A percentile compares a stretch with the other conserved stretches of the same genome.
These are phyloP conservation scores for Bacterosira constricta DNA, from an alignment of 108 stramenopile species.

Conservation along the genomic window DNA sequence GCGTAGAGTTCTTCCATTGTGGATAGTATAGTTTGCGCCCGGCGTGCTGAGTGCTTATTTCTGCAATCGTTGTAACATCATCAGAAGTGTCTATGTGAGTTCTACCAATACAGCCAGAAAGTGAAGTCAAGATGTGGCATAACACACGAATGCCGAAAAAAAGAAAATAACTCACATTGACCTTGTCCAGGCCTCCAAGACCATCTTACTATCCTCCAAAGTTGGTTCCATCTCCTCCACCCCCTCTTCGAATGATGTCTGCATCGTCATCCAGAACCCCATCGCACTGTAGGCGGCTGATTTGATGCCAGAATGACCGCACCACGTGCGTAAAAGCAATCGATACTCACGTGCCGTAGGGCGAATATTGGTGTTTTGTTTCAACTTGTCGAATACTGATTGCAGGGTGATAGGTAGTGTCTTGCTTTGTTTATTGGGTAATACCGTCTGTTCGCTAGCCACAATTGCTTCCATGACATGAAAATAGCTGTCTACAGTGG, in stretches of 20 bases:
- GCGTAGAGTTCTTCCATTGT: slow-evolving; percentile 57
- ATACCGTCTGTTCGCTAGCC: not conserved
- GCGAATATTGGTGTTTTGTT: slow-evolving; percentile 18
- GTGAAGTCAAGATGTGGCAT: not conserved
- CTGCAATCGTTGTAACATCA: slow-evolving; percentile 30
- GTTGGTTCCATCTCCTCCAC: slow-evolving; percentile 68
- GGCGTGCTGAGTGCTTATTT: slow-evolving; percentile 69
- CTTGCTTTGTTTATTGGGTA: slow-evolving; percentile 16
- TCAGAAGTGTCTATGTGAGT: not conserved
- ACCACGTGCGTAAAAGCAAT: slow-evolving; percentile 69
- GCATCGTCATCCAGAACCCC: slow-evolving; percentile 76
- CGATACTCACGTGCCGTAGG: slow-evolving; percentile 50
- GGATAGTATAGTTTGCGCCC: slow-evolving; percentile 58
- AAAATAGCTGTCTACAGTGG: slow-evolving; percentile 48
- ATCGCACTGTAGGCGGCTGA: slow-evolving; percentile 71
- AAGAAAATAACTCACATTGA: slow-evolving; percentile 48
- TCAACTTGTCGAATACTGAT: slow-evolving; percentile 51
- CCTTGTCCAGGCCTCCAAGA: slow-evolving; percentile 74
- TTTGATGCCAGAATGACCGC: slow-evolving; percentile 36
- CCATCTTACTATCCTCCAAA: slow-evolving; percentile 75
- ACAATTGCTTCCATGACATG: slow-evolving; percentile 49
- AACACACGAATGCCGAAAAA: not conserved
- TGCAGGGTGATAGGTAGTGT: slow-evolving; percentile 39
- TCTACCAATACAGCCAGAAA: not conserved
- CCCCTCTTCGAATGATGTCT: slow-evolving; percentile 47